Conservation (phyloP, 169 alveolate species). For the Plasmodium gaboni region DNA sequence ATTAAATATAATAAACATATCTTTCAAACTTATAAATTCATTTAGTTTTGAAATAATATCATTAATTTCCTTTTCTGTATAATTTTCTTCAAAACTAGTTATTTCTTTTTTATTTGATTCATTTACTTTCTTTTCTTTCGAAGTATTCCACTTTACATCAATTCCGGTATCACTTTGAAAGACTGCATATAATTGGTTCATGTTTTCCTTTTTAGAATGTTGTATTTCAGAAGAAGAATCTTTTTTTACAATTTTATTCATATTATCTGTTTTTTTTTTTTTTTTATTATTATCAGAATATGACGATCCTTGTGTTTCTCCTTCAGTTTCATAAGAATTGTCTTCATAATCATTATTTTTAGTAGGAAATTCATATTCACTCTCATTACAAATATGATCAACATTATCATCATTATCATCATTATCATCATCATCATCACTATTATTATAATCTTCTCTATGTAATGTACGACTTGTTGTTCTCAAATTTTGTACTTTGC, state of each 20-base stretch:
- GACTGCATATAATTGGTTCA: neutral
- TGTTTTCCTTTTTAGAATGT: neutral
- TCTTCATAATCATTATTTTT: too few relatives aligned
- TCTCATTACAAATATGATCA: too few relatives aligned
- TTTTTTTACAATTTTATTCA: neutral
- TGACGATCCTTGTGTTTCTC: too few relatives aligned
- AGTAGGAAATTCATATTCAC: too few relatives aligned
- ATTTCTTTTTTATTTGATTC: neutral
- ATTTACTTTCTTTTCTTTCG: neutral
- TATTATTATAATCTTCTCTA: too few relatives aligned
- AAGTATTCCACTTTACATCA: neutral
- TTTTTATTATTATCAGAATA: too few relatives aligned
- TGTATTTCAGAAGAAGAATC: neutral
- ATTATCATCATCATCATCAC: too few relatives aligned
- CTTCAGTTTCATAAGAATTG: too few relatives aligned
- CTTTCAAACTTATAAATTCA: conserved; percentile 18
- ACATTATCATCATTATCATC: too few relatives aligned
- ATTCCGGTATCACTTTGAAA: neutral
- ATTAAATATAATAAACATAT: conserved; percentile 35
- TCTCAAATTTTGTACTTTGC: too few relatives aligned
- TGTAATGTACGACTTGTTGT: too few relatives aligned
- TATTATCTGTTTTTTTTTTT: neutral
- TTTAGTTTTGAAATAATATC: neutral
- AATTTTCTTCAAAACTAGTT: neutral
- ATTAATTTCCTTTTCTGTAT: conserved; percentile 12